Evolutionary conservation across 2,329 filamentous ascomycete species (phyloP).

Genomic region (Diaporthe caulivora): DNA sequence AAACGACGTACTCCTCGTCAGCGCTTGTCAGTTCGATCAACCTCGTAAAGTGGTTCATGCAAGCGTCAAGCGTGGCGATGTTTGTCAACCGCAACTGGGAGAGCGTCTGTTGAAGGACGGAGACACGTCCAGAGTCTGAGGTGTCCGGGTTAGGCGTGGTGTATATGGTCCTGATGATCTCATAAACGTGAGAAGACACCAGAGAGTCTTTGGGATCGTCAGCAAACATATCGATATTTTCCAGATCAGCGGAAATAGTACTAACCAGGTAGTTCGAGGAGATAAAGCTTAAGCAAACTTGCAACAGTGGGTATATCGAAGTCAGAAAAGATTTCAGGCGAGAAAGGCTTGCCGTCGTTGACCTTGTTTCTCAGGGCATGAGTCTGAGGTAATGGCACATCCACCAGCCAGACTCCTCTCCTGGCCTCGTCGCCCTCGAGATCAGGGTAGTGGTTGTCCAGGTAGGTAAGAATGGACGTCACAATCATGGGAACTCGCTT

Average conservation of each 20-base stretch:
- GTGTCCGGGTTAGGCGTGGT: slow-evolving; percentile 71
- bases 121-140: slow-evolving; percentile 82
- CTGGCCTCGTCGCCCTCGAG: slow-evolving; percentile 96
- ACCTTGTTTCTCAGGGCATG: slow-evolving; percentile 86
- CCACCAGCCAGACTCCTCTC: slow-evolving; percentile 92
- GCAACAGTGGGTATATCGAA: slow-evolving; percentile 97
- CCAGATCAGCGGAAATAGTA: slow-evolving; percentile 35
- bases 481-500: slow-evolving; percentile 95
- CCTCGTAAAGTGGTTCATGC: slow-evolving; percentile 98
- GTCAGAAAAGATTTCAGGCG: slow-evolving; percentile 81
- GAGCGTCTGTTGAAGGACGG: slow-evolving; percentile 94
- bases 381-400: slow-evolving; percentile 86
- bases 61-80: slow-evolving; percentile 97
- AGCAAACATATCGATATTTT: slow-evolving; percentile 40
- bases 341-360: slow-evolving; percentile 87
- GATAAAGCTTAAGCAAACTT: slow-evolving; percentile 91
- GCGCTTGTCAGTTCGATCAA: slow-evolving; percentile 97
- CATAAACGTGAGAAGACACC: slow-evolving; percentile 97
- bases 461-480: slow-evolving; percentile 92
- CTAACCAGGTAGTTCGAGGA: slow-evolving; percentile 92
- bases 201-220: slow-evolving; percentile 79
- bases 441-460: slow-evolving; percentile 97
- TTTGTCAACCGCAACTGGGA: slow-evolving; percentile 95
- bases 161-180: slow-evolving; percentile 98
- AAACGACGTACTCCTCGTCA: slow-evolving; percentile 84